Evolutionary conservation across 2,329 filamentous ascomycete species (phyloP).

Genomic region (Trichoderma sp.): DNA sequence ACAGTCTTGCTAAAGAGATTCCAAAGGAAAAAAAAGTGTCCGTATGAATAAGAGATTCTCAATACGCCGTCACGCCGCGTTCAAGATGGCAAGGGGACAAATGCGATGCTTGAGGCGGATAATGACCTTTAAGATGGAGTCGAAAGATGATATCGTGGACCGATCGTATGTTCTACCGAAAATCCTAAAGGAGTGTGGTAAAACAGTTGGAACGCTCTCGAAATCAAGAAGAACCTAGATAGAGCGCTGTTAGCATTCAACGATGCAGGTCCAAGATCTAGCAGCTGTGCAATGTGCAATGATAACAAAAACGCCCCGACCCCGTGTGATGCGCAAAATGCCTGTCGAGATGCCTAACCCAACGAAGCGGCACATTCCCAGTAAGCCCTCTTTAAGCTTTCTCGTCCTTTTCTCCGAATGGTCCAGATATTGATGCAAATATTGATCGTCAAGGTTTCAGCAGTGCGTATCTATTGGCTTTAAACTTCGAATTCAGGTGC

Average conservation of each 20-base stretch:
- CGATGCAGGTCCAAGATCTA: neutral
- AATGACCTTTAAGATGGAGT: constrained; percentile 27
- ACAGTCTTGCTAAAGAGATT: constrained; percentile 38
- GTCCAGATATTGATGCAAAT: neutral
- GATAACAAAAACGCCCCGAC: neutral
- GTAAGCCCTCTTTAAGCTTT: neutral
- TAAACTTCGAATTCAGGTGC: neutral
- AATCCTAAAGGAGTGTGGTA: constrained; percentile 42
- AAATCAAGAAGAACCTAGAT: constrained; percentile 43
- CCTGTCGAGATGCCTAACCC: neutral
- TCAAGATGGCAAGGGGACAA: constrained; percentile 31
- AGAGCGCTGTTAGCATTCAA: constrained; percentile 26
- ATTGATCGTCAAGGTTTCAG: neutral
- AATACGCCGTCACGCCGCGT: constrained; percentile 42
- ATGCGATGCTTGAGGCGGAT: constrained; percentile 21
- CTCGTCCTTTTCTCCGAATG: neutral
- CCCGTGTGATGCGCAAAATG: neutral
- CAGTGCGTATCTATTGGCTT: neutral
- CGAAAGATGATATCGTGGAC: constrained; percentile 28
- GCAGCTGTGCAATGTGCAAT: neutral
- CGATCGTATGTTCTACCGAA: constrained; percentile 37
- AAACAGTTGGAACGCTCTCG: constrained; percentile 39
- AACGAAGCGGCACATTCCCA: neutral
- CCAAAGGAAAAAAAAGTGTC: constrained; percentile 33
- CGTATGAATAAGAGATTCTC: constrained; percentile 35